Conservation (phyloP, 345 rosid genomes). For the Dovyalis caffra region DNA sequence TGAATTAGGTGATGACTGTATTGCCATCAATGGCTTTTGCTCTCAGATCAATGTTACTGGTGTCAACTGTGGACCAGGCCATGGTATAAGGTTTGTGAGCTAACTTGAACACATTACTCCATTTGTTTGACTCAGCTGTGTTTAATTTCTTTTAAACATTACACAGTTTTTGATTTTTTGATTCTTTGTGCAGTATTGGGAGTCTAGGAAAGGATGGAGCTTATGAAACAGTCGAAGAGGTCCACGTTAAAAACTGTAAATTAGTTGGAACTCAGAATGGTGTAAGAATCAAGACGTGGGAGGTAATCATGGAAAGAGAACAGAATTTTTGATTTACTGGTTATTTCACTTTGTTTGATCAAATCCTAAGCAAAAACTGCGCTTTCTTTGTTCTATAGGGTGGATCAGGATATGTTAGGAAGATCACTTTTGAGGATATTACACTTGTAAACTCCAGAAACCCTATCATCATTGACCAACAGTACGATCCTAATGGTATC, state of each 20-base stretch:
- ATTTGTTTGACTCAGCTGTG: no score
- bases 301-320: slow-evolving; percentile 15
- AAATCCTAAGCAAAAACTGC: background rate
- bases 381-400: slow-evolving; percentile 9
- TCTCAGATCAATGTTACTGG: slow-evolving; percentile 31
- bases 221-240: slow-evolving; percentile 7
- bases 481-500: slow-evolving; percentile 14
- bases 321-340: no score
- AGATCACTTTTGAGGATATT: slow-evolving; percentile 36
- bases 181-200: slow-evolving; percentile 8
- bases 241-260: slow-evolving; percentile 9
- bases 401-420: slow-evolving; percentile 42
- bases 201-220: slow-evolving; percentile 13
- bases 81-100: slow-evolving; percentile 48
- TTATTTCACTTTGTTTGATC: no score
- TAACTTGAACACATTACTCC: no score
- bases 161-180: background rate
- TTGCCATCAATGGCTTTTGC: slow-evolving; percentile 35
- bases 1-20: slow-evolving; percentile 52
- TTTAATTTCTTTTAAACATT: background rate
- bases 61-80: slow-evolving; percentile 63
- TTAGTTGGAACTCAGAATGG: slow-evolving; percentile 10
- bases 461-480: slow-evolving; percentile 46
- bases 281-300: slow-evolving; percentile 24
- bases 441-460: slow-evolving; percentile 19